phyloP scores from a whole-genome alignment of 768 basidiomycete genomes.

The Leccinum broughii region DNA sequence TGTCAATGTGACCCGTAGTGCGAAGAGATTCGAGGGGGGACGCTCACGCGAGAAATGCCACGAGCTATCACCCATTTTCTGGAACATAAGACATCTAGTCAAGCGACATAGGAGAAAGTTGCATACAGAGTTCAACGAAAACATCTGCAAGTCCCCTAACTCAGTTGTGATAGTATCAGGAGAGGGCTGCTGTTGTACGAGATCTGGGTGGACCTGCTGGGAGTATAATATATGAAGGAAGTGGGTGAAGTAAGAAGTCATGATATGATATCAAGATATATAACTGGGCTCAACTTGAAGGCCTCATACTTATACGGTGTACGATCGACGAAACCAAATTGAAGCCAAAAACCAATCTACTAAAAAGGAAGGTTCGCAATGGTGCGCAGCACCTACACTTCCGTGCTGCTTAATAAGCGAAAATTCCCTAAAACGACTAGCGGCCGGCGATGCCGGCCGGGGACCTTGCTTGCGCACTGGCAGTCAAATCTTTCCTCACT shows the following conservation, averaged over 20 bases:
- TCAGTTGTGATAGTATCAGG: conserved; percentile 2
- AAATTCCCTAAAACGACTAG: no score
- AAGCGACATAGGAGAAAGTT: not conserved
- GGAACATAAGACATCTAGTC: not conserved
- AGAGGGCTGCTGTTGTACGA: not conserved
- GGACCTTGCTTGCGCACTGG: no score
- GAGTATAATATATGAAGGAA: not conserved
- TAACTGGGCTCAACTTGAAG: no score
- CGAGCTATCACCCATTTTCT: conserved; percentile 11
- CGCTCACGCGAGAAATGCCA: conserved; percentile 21
- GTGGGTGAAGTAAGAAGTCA: not conserved
- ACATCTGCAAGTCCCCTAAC: conserved; percentile 16
- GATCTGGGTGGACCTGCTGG: not conserved
- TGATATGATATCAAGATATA: no score
- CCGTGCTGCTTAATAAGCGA: no score
- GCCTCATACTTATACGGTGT: no score
- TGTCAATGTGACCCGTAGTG: not conserved
- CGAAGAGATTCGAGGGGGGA: not conserved
- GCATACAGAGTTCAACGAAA: conserved; percentile 18
- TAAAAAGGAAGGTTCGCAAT: no score
- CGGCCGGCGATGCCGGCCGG: no score
- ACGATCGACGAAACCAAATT: no score
- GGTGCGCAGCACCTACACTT: no score
- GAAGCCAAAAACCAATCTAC: no score
- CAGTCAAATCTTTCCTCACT: no score